Conservation (phyloP, 2,329 filamentous ascomycete genomes). For the Epichloe typhina region DNA sequence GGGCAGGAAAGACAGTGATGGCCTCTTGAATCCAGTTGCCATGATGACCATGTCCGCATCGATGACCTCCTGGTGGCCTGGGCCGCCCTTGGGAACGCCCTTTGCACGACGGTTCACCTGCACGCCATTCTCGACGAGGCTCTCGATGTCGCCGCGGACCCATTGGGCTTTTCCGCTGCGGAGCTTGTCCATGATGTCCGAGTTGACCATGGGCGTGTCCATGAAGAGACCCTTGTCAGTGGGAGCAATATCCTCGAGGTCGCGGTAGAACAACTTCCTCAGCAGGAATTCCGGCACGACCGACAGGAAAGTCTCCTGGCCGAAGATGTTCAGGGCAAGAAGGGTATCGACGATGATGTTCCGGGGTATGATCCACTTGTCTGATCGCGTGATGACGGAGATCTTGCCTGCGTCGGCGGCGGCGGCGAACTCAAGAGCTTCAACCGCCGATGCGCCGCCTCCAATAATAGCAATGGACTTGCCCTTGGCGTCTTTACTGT, state of each 20-base stretch:
- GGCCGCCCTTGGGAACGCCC: constrained; percentile 64
- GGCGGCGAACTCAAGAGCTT: constrained; percentile 69
- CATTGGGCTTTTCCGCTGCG: constrained; percentile 60
- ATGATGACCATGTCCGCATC: constrained; percentile 67
- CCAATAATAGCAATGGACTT: constrained; percentile 69
- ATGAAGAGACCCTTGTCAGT: constrained; percentile 59
- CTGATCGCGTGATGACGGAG: constrained; percentile 60
- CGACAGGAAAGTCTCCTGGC: constrained; percentile 60
- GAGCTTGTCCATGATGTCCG: constrained; percentile 63
- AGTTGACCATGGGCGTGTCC: constrained; percentile 80
- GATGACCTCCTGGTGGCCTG: constrained; percentile 52
- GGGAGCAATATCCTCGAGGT: constrained; percentile 61
- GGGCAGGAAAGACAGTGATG: constrained; percentile 60
- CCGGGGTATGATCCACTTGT: constrained; percentile 80
- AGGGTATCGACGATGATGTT: constrained; percentile 63
- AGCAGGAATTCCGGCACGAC: constrained; percentile 69
- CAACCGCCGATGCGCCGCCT: constrained; percentile 68
- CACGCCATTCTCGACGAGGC: constrained; percentile 50
- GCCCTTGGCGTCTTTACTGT: constrained; percentile 51
- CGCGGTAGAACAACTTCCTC: constrained; percentile 69
- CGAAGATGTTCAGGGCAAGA: constrained; percentile 66
- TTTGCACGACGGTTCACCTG: constrained; percentile 57
- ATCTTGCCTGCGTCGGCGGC: constrained; percentile 52
- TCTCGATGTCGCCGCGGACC: constrained; percentile 67
- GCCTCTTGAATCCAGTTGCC: constrained; percentile 71